A percentile compares a stretch with the other conserved stretches of the same genome.
phyloP scores from a whole-genome alignment of 2,329 filamentous ascomycete species.

The Cladophialophora psammophila region DNA sequence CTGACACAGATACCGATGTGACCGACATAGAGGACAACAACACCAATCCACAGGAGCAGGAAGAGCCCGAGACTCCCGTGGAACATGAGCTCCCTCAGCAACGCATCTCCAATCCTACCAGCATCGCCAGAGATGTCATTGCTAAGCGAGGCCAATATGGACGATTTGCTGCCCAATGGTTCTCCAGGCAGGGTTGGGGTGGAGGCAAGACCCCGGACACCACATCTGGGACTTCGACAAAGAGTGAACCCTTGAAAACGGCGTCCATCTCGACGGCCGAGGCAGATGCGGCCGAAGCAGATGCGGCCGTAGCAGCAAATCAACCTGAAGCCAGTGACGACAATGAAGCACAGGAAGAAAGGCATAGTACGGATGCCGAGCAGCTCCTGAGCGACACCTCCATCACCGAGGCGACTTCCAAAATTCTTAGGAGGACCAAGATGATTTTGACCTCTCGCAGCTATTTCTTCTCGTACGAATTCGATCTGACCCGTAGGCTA shows the following conservation, averaged over 20 bases:
- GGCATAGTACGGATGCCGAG: slow-evolving; percentile 12
- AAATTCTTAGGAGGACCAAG: slow-evolving; percentile 81
- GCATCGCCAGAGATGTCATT: slow-evolving; percentile 88
- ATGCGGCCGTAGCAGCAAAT: slow-evolving; percentile 24
- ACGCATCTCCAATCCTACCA: slow-evolving; percentile 57
- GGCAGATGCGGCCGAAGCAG: slow-evolving; percentile 14
- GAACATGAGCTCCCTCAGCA: slow-evolving; percentile 14
- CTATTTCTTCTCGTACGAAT: slow-evolving; percentile 95
- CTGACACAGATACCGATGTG: slow-evolving; percentile 40
- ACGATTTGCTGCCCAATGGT: slow-evolving; percentile 89
- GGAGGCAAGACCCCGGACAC: slow-evolving; percentile 6
- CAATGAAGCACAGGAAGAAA: slow-evolving; percentile 11
- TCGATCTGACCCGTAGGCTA: slow-evolving; percentile 80
- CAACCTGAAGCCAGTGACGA: slow-evolving; percentile 11
- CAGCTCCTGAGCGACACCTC: slow-evolving; percentile 22
- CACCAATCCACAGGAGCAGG: slow-evolving; percentile 21
- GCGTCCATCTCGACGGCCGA: slow-evolving; percentile 6
- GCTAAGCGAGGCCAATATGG: slow-evolving; percentile 83
- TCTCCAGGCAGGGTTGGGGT: slow-evolving; percentile 79
- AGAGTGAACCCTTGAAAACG: background rate
- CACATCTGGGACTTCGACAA: background rate
- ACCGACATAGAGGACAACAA: slow-evolving; percentile 43
- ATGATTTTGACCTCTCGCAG: slow-evolving; percentile 84
- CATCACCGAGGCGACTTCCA: slow-evolving; percentile 73
- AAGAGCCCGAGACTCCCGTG: slow-evolving; percentile 31